Conservation (phyloP, 164 flowering plant species). For the Umbellularia californica region DNA sequence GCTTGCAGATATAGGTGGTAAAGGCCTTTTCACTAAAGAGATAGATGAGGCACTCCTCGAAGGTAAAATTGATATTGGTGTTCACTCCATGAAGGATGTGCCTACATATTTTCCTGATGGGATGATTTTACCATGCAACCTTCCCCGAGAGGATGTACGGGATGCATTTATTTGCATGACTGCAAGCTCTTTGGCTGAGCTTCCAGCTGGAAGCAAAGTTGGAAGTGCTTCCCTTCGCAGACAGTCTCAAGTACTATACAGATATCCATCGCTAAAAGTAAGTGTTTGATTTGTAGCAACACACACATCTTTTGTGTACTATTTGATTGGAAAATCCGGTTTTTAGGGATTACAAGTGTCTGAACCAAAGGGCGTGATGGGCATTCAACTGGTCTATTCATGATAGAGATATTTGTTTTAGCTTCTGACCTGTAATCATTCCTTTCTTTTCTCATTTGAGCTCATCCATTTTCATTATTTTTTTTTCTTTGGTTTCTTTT, state of each 20-base stretch:
- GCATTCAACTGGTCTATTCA: neutral
- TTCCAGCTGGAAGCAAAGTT: constrained; percentile 78
- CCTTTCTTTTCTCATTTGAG: neutral
- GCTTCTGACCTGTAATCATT: neutral
- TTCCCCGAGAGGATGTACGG: constrained; percentile 90
- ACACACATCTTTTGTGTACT: neutral
- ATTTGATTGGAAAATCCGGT: neutral
- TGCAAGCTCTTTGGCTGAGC: constrained; percentile 72
- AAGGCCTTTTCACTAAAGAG: constrained; percentile 94
- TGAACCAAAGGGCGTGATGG: neutral
- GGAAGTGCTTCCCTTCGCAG: constrained; percentile 97
- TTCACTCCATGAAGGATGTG: constrained; percentile 98
- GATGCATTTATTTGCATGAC: constrained; percentile 84
- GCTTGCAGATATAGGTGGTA: constrained; percentile 97
- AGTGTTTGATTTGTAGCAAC: constrained; percentile 12
- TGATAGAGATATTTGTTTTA: neutral
- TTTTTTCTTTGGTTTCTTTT: too few relatives aligned
- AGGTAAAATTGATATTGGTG: constrained; percentile 86
- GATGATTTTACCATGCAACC: constrained; percentile 87
- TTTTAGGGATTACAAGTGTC: neutral
- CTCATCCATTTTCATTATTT: neutral
- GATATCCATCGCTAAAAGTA: constrained; percentile 82
- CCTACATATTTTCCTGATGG: constrained; percentile 91
- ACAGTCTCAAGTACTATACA: constrained; percentile 84
- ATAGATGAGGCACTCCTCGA: constrained; percentile 90